Percentiles rank a stretch among this genome's conserved stretches.
phyloP scores from a whole-genome alignment of 805 yeast species.

The Nakazawaea molendinolei region DNA sequence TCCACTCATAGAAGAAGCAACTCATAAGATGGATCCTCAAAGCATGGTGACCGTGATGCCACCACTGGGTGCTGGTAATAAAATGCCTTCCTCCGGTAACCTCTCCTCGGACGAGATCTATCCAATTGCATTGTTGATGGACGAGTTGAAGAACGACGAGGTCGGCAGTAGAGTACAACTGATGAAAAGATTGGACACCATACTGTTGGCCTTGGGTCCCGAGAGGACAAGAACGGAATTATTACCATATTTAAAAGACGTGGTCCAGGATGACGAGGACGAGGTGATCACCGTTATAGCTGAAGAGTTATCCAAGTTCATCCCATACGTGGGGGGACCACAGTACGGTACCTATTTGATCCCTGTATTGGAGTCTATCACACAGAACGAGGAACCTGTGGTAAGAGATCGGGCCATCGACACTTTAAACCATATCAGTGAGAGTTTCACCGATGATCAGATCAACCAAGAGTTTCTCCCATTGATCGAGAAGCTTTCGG shows the following conservation, averaged over 20 bases:
- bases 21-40: not conserved
- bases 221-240: conserved; percentile 86
- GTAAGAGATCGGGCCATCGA: conserved; percentile 93
- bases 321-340: conserved; percentile 84
- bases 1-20: no score
- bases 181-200: conserved; percentile 89
- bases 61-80: not conserved
- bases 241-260: conserved; percentile 83
- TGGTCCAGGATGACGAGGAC: conserved; percentile 95
- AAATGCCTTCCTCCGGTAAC: not conserved
- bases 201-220: conserved; percentile 91
- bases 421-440: conserved; percentile 67
- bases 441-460: conserved; percentile 56
- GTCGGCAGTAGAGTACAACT: conserved; percentile 90
- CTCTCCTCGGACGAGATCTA: conserved; percentile 53
- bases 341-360: conserved; percentile 51
- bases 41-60: not conserved
- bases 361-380: conserved; percentile 74
- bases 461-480: conserved; percentile 64
- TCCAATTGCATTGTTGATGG: conserved; percentile 94
- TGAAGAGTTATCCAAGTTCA: conserved; percentile 79
- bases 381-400: conserved; percentile 92
- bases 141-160: conserved; percentile 91
- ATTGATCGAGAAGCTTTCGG: conserved; percentile 67
- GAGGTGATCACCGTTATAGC: conserved; percentile 94